phyloP scores from a whole-genome alignment of 2,329 filamentous ascomycete genomes.

The Aspergillus transmontanensis region DNA sequence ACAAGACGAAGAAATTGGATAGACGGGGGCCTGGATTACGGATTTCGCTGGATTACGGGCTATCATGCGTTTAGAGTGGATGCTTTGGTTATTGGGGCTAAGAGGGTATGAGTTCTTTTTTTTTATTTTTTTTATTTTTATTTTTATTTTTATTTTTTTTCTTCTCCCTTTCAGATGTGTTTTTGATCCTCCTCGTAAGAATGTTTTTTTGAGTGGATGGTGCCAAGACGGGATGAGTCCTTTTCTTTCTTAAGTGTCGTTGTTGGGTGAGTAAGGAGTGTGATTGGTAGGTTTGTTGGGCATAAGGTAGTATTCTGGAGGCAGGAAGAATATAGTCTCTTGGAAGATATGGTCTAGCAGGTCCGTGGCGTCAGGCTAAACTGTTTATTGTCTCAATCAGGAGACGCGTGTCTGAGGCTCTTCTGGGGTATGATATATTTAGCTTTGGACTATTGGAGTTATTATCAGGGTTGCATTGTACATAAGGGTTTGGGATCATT shows the following conservation, averaged over 20 bases:
- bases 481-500: not conserved
- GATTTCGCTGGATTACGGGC: not conserved
- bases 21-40: not conserved
- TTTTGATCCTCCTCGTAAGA: too few species aligned
- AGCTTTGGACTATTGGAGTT: not conserved
- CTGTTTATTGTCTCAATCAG: not conserved
- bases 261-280: not conserved
- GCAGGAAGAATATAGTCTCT: not conserved
- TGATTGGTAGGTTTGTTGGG: not conserved
- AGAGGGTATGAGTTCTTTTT: too few species aligned
- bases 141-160: too few species aligned
- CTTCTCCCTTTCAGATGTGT: too few species aligned
- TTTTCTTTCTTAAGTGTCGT: not conserved
- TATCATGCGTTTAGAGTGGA: not conserved
- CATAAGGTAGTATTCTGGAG: not conserved
- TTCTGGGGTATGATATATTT: not conserved
- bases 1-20: not conserved
- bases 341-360: not conserved
- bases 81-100: too few species aligned
- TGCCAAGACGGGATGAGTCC: not conserved
- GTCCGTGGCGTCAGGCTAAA: not conserved
- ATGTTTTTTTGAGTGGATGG: not conserved
- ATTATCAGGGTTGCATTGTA: not conserved
- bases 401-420: not conserved
- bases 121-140: too few species aligned